phyloP scores from a whole-genome alignment of 1,284 basidiomycete genomes.

The Sporisorium reilianum region DNA sequence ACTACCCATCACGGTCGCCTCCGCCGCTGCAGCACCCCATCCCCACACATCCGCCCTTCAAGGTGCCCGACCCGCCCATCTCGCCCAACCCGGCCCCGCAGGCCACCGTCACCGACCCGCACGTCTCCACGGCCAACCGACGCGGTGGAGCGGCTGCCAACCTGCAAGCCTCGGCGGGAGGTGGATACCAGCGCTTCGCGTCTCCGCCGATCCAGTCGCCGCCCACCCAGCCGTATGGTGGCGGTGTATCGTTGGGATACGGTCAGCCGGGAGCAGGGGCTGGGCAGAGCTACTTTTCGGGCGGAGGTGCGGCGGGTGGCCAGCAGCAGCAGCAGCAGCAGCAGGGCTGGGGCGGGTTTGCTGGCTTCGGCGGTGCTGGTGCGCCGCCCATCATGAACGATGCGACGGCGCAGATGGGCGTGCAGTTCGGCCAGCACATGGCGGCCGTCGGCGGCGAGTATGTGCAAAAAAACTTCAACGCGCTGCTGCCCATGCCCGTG shows the following conservation, averaged over 20 bases:
- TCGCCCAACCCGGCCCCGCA: constrained; percentile 47
- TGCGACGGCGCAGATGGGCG: constrained; percentile 93
- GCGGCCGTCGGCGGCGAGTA: constrained; percentile 95
- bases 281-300: constrained; percentile 24
- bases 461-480: constrained; percentile 81
- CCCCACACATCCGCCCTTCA: constrained; percentile 65
- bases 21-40: constrained; percentile 68
- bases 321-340: no score
- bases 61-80: constrained; percentile 59
- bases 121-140: constrained; percentile 36
- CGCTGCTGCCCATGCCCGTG: constrained; percentile 61
- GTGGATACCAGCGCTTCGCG: constrained; percentile 51
- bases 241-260: constrained; percentile 13
- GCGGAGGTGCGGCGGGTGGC: constrained; percentile 6
- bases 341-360: constrained; percentile 28
- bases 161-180: constrained; percentile 30
- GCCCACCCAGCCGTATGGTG: constrained; percentile 17
- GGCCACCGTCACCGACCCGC: constrained; percentile 36
- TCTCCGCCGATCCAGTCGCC: constrained; percentile 48
- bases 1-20: constrained; percentile 46
- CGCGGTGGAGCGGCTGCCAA: constrained; percentile 35
- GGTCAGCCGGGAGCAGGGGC: constrained; percentile 13
- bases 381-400: constrained; percentile 77
- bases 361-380: constrained; percentile 23
- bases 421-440: constrained; percentile 93